phyloP scores from a whole-genome alignment of 2,329 filamentous ascomycete genomes.

The Diaporthe capsici region DNA sequence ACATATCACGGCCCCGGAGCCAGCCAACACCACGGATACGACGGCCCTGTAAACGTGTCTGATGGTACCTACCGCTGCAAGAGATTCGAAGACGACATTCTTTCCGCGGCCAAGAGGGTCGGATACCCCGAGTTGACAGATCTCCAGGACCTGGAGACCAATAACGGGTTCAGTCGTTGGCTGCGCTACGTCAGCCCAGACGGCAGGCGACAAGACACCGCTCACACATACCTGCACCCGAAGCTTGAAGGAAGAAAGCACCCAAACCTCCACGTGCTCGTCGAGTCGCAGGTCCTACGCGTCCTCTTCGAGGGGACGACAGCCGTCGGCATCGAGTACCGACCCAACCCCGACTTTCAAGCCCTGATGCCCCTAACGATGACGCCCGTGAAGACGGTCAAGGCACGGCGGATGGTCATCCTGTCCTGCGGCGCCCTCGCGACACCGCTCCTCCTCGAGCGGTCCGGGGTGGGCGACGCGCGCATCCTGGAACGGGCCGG shows the following conservation, averaged over 20 bases:
- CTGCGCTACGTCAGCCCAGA: conserved; percentile 52
- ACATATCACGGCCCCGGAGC: conserved; percentile 44
- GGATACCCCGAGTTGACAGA: conserved; percentile 65
- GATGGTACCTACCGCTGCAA: conserved; percentile 59
- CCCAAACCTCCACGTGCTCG: conserved; percentile 51
- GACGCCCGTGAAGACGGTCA: conserved; percentile 54
- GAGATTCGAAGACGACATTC: conserved; percentile 57
- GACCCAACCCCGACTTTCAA: conserved; percentile 60
- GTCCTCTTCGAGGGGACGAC: conserved; percentile 66
- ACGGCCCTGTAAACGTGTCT: conserved; percentile 64
- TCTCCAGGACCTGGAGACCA: conserved; percentile 61
- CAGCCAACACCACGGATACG: conserved; percentile 57
- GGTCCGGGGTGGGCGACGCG: conserved; percentile 71
- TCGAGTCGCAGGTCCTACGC: conserved; percentile 53
- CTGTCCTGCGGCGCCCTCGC: conserved; percentile 64
- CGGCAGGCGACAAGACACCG: conserved; percentile 53
- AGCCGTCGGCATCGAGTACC: conserved; percentile 70
- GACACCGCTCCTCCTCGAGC: conserved; percentile 70
- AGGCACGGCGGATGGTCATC: conserved; percentile 68
- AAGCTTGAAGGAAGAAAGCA: conserved; percentile 48
- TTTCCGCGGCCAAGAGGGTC: conserved; percentile 58
- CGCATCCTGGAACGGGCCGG: conserved; percentile 58
- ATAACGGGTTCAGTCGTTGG: conserved; percentile 50
- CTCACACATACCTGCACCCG: conserved; percentile 50
- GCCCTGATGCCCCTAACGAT: neutral